Percentiles rank a stretch among this genome's conserved stretches.
phyloP scores from a whole-genome alignment of 345 rosid genomes.

The Eucalyptus shirleyi region DNA sequence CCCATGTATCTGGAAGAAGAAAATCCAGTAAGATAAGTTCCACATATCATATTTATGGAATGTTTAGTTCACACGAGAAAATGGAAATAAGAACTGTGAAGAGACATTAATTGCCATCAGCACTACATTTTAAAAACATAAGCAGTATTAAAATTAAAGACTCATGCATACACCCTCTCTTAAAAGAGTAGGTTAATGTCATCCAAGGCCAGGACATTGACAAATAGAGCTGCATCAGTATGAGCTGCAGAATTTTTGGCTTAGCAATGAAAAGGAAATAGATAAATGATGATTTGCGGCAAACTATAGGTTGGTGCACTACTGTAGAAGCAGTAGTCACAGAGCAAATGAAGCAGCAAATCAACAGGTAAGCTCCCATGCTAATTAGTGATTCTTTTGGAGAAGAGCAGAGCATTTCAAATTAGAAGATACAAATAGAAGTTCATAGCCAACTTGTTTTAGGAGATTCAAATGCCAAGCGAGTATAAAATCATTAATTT shows the following conservation, averaged over 20 bases:
- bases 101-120: neutral
- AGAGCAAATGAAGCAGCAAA: neutral
- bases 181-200: neutral
- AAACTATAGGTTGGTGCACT: neutral
- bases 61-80: neutral
- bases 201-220: neutral
- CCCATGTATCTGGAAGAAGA: slow-evolving; percentile 47
- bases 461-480: neutral
- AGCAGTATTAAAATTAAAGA: neutral
- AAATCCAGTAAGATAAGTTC: neutral
- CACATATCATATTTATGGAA: neutral
- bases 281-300: neutral
- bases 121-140: neutral
- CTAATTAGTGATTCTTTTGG: neutral
- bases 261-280: neutral
- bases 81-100: neutral
- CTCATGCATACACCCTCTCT: neutral
- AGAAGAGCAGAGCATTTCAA: neutral
- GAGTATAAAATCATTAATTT: neutral
- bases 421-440: neutral
- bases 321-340: neutral
- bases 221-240: neutral
- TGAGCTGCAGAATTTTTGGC: neutral
- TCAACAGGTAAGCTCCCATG: neutral
- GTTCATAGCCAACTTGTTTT: neutral